Evolutionary conservation across 1,139 yeast genomes (phyloP).

Genomic region (Saccharomyces hybrid): DNA sequence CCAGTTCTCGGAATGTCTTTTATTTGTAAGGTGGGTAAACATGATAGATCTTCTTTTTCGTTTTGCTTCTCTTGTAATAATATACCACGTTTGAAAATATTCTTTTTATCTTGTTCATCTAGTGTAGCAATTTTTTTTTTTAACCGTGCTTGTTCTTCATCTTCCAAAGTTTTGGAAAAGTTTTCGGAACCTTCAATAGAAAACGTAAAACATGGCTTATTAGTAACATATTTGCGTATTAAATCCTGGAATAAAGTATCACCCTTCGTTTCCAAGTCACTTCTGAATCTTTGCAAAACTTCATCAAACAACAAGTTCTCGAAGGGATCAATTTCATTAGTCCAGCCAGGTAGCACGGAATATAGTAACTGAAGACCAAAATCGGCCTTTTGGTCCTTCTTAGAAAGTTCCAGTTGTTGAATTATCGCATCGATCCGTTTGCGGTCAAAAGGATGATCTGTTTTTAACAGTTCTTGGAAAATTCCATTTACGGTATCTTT

Average conservation of each 20-base stretch:
- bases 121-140: conserved; percentile 39
- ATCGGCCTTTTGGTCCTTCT: conserved; percentile 82
- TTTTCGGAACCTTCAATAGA: conserved; percentile 64
- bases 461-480: conserved; percentile 39
- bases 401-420: conserved; percentile 76
- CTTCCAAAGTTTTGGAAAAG: conserved; percentile 42
- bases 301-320: conserved; percentile 58
- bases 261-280: conserved; percentile 50
- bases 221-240: conserved; percentile 46
- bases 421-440: conserved; percentile 73
- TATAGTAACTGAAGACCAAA: conserved; percentile 78
- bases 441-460: conserved; percentile 41
- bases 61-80: conserved; percentile 56
- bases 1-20: conserved; percentile 62
- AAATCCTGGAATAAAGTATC: conserved; percentile 50
- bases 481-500: conserved; percentile 42
- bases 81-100: conserved; percentile 53
- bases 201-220: conserved; percentile 56
- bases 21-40: conserved; percentile 69
- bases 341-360: conserved; percentile 75
- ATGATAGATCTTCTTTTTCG: conserved; percentile 62
- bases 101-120: conserved; percentile 48
- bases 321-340: conserved; percentile 68
- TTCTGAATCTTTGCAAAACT: conserved; percentile 50
- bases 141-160: conserved; percentile 52